Evolutionary conservation across 2,329 filamentous ascomycete genomes (phyloP).

Genomic region (Periconia macrospinosa): DNA sequence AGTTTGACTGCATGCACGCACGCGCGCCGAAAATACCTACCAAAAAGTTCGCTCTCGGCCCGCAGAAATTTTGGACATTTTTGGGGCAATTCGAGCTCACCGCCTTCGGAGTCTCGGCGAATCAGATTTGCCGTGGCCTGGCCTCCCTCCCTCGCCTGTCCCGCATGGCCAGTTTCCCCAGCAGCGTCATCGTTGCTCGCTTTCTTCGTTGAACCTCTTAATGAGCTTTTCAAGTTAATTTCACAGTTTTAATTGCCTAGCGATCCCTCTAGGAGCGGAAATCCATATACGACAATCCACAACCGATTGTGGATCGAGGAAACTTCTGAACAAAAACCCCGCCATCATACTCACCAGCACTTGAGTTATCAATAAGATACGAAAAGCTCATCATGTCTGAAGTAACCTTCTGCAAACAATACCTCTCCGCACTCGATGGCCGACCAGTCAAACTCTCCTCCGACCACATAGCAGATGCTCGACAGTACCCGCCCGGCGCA

Average conservation of each 20-base stretch:
- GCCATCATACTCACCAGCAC: too few species aligned
- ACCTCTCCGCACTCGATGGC: constrained; percentile 77
- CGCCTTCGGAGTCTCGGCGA: constrained; percentile 23
- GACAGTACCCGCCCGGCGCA: constrained; percentile 72
- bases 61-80: constrained; percentile 27
- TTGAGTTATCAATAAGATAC: not conserved
- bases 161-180: constrained; percentile 18
- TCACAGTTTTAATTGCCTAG: not conserved
- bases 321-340: not conserved
- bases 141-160: constrained; percentile 2
- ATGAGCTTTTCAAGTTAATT: not conserved
- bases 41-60: constrained; percentile 1
- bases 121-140: not conserved
- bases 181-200: constrained; percentile 31
- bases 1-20: not conserved
- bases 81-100: constrained; percentile 19
- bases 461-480: constrained; percentile 87
- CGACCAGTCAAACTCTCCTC: constrained; percentile 79
- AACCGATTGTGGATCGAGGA: not conserved
- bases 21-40: not conserved
- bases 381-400: constrained; percentile 54
- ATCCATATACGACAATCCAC: not conserved
- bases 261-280: not conserved
- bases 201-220: too few species aligned
- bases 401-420: constrained; percentile 79